Evolutionary conservation across 345 rosid genomes (phyloP), one percentile per base, ranked within the genome.

Genomic region (Eucalyptus pauciflora): DNA sequence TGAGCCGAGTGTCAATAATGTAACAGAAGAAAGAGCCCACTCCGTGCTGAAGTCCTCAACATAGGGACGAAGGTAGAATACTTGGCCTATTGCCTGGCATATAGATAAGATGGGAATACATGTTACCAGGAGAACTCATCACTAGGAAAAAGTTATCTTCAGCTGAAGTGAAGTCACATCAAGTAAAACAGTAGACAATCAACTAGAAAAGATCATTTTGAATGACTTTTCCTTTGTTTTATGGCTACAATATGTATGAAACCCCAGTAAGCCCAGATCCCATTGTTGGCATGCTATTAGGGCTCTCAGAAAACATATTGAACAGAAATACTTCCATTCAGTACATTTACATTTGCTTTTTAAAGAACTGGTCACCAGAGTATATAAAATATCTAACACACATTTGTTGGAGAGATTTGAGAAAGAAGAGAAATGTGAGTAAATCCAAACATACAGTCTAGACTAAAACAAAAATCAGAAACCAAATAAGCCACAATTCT

Each of bases 11-110:
- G 98, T 95, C 93, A 98, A 89, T 41, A 98, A 89, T 49, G 95
- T 92, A 87, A 98, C 96, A 31, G 99, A 95, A 14, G 99, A 92
- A 88, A 98, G 67, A 93, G 93, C 99, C 99, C 99, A 98, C 90
- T 98, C 90, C 1, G 94, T 91, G 90, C 95, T 94, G 90, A 98
- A 98, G 93, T 98, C 99, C 89, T 95, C 93, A 22, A 94, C 99
- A 46, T 95, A 98, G 51, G 99, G 98, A 90, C 98, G 97, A 62
- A 98, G 97, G 92, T 90, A 97, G 90, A 98, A 90, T 81, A 95
- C 98, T 93, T 98, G 99, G 62, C 99, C 99, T 52, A 98, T 95
- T 14, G 99, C 98, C 94, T 97, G 97, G 46, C 25, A 49, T 50
- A 86, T 43, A 76, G 48, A 43, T 25, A 62, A 88, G 69, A 46